Evolutionary conservation across 345 rosid species (phyloP).

Genomic region (Kandelia obovata): DNA sequence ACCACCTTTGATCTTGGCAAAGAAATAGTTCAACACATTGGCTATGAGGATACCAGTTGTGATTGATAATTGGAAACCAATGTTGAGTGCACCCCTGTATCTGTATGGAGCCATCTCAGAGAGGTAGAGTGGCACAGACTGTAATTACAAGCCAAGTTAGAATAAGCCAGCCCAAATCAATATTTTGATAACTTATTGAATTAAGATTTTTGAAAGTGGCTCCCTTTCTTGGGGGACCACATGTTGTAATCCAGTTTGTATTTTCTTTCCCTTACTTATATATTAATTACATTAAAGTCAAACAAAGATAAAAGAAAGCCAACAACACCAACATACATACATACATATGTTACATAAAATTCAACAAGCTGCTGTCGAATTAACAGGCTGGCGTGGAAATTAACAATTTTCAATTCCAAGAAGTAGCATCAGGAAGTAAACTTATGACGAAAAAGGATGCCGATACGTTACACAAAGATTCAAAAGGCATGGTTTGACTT

Average conservation of each 20-base stretch:
- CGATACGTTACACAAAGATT: background rate
- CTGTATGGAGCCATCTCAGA: constrained; percentile 46
- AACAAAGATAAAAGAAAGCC: background rate
- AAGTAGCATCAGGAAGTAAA: background rate
- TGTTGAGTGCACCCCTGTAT: constrained; percentile 37
- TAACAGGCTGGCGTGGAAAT: too few relatives aligned
- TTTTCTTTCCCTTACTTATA: too few relatives aligned
- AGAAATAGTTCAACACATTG: constrained; percentile 28
- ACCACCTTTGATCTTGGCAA: constrained; percentile 19
- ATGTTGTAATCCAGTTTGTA: too few relatives aligned
- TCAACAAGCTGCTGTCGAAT: too few relatives aligned
- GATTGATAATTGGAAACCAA: constrained; percentile 32
- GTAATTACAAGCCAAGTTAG: constrained; percentile 5
- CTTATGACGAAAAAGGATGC: background rate
- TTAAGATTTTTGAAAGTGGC: too few relatives aligned
- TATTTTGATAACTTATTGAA: too few relatives aligned
- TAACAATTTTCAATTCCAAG: too few relatives aligned
- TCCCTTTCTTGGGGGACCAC: too few relatives aligned
- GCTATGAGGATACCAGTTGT: constrained; percentile 37
- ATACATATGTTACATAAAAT: too few relatives aligned
- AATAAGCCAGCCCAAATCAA: background rate
- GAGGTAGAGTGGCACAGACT: constrained; percentile 42
- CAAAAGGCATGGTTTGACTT: background rate
- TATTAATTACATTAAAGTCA: too few relatives aligned
- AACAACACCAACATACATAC: background rate